Evolutionary conservation across 169 alveolate species (phyloP).

Genomic region (Miamiensis avidus): DNA sequence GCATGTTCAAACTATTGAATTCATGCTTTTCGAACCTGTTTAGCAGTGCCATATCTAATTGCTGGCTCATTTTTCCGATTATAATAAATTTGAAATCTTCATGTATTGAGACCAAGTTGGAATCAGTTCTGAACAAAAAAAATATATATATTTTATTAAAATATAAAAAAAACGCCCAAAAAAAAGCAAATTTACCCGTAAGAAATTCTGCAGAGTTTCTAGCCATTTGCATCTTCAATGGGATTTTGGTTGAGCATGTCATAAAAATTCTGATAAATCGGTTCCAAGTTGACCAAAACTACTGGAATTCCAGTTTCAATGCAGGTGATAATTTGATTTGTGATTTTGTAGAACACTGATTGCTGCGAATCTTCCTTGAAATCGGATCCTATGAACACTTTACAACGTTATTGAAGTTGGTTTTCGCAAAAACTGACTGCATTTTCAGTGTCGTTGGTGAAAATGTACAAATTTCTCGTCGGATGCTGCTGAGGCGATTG

Average conservation of each 20-base stretch:
- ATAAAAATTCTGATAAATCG: slow-evolving; percentile 65
- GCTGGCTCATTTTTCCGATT: not conserved
- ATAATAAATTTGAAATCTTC: no score
- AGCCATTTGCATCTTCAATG: not conserved
- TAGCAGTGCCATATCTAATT: not conserved
- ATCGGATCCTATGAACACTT: slow-evolving; percentile 55
- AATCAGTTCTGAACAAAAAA: not conserved
- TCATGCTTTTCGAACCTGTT: not conserved
- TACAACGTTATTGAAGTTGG: slow-evolving; percentile 6
- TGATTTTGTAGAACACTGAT: slow-evolving; percentile 43
- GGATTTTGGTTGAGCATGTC: slow-evolving; percentile 63
- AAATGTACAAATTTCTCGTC: not conserved
- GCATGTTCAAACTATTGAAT: not conserved
- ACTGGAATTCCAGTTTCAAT: slow-evolving; percentile 62
- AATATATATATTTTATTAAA: no score
- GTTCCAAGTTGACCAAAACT: slow-evolving; percentile 51
- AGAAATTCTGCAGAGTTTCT: not conserved
- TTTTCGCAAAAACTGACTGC: not conserved
- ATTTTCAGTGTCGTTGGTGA: not conserved
- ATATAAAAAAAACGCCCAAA: not conserved
- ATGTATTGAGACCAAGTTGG: not conserved
- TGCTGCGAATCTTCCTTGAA: slow-evolving; percentile 53
- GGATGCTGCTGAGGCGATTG: no score
- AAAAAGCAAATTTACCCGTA: not conserved
- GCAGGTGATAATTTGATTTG: slow-evolving; percentile 52